Evolutionary conservation across 2,329 filamentous ascomycete species (phyloP).

Genomic region (Kalmusia sp.): DNA sequence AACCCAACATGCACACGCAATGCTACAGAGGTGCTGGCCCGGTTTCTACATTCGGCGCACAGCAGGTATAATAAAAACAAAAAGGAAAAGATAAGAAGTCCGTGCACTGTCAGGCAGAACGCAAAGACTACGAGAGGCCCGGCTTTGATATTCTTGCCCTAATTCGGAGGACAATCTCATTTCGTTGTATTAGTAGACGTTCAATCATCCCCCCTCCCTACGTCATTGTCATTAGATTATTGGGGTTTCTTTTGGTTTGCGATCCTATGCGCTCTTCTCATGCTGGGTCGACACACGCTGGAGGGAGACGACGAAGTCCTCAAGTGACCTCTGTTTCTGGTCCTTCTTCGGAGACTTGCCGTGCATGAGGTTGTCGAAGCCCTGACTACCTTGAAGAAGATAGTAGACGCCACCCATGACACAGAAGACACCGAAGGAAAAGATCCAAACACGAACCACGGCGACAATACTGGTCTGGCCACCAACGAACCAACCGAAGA

Average conservation of each 20-base stretch:
- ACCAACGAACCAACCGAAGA: constrained; percentile 82
- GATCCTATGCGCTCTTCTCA: constrained; percentile 77
- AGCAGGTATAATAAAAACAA: constrained; percentile 7
- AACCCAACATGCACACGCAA: constrained; percentile 19
- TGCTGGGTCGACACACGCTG: constrained; percentile 92
- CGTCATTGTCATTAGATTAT: constrained; percentile 26
- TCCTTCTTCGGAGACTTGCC: constrained; percentile 83
- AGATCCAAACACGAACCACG: constrained; percentile 88
- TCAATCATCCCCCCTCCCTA: neutral
- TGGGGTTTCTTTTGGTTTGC: constrained; percentile 9
- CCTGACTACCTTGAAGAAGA: constrained; percentile 77
- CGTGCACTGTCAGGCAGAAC: neutral
- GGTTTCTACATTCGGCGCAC: neutral
- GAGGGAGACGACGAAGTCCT: constrained; percentile 90
- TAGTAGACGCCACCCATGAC: constrained; percentile 81
- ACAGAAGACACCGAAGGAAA: constrained; percentile 89
- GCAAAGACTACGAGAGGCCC: no score
- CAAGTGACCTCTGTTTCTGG: constrained; percentile 82
- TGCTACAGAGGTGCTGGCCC: constrained; percentile 11
- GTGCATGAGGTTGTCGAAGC: constrained; percentile 93
- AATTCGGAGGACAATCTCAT: no score
- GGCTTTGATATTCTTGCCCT: no score
- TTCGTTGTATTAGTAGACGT: constrained; percentile 15
- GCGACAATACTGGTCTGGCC: constrained; percentile 78
- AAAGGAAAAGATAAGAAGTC: neutral